Evolutionary conservation across 2,329 filamentous ascomycete species (phyloP).

Genomic region (Cercospora sp.): DNA sequence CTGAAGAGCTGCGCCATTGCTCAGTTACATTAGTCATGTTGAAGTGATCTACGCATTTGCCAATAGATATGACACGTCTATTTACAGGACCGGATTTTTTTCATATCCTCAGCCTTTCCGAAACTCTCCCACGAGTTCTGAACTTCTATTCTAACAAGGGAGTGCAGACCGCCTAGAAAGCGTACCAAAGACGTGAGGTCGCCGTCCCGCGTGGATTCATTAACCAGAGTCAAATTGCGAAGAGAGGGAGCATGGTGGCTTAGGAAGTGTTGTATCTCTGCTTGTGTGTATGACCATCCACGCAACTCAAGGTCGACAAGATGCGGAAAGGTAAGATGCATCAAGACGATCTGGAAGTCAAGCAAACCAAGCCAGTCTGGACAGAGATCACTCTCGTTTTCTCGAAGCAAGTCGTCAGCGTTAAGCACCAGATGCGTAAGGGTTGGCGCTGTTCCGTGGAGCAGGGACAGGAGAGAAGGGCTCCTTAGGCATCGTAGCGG

Average conservation of each 20-base stretch:
- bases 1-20: neutral
- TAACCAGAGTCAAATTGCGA: neutral
- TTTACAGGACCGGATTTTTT: neutral
- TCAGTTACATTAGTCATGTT: neutral
- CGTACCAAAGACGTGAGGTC: neutral
- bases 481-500: neutral
- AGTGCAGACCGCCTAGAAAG: neutral
- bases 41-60: neutral
- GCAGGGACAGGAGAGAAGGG: neutral
- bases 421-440: neutral
- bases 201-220: neutral
- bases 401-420: neutral
- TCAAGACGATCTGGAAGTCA: neutral
- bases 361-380: neutral
- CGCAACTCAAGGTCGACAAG: neutral
- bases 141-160: neutral
- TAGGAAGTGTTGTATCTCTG: neutral
- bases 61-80: neutral
- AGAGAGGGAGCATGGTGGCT: neutral
- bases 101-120: neutral
- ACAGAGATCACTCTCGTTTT: neutral
- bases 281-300: neutral
- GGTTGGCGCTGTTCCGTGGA: neutral
- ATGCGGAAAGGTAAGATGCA: neutral
- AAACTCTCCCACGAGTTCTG: neutral